These are phyloP conservation scores for Cryomyces minteri DNA, from an alignment of 495 filamentous ascomycete species.

Conservation along the genomic window DNA sequence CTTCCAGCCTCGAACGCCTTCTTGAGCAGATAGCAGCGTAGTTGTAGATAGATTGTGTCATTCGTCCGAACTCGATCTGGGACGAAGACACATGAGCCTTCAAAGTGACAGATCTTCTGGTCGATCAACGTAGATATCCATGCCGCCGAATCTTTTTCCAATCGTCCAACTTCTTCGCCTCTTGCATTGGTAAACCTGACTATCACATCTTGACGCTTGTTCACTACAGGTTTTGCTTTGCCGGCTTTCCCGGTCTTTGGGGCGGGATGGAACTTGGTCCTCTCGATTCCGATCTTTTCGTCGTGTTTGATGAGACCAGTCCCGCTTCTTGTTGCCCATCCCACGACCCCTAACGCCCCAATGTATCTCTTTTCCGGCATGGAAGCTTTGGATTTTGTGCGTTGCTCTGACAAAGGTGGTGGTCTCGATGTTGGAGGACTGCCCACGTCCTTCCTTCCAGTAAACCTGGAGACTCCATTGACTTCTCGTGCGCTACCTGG, in stretches of 20 bases:
- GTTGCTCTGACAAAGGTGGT: too few relatives aligned
- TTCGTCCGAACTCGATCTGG: slow-evolving; percentile 73
- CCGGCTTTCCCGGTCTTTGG: slow-evolving; percentile 31
- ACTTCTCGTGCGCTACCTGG: too few relatives aligned
- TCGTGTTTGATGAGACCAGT: too few relatives aligned
- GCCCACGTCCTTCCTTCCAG: too few relatives aligned
- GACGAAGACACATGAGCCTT: slow-evolving; percentile 76
- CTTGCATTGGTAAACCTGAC: slow-evolving; percentile 76
- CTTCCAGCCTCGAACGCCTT: slow-evolving; percentile 48
- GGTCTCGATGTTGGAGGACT: too few relatives aligned
- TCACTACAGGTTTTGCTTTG: slow-evolving; percentile 30
- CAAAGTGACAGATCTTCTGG: slow-evolving; percentile 75
- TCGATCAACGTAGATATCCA: slow-evolving; percentile 92
- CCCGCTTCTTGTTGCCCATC: too few relatives aligned
- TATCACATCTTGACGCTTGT: slow-evolving; percentile 51
- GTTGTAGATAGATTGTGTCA: slow-evolving; percentile 80
- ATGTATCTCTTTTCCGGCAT: too few relatives aligned
- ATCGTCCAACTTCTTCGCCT: slow-evolving; percentile 70
- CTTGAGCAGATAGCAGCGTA: slow-evolving; percentile 58
- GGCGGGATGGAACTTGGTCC: too few relatives aligned
- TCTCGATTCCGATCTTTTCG: too few relatives aligned
- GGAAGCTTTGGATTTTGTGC: too few relatives aligned
- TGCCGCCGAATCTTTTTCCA: slow-evolving; percentile 78
- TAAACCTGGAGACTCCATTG: too few relatives aligned
- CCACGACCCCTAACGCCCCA: too few relatives aligned